Base-by-base conservation (phyloP, 148 eudicot species). In the Spergularia bocconei region DNA sequence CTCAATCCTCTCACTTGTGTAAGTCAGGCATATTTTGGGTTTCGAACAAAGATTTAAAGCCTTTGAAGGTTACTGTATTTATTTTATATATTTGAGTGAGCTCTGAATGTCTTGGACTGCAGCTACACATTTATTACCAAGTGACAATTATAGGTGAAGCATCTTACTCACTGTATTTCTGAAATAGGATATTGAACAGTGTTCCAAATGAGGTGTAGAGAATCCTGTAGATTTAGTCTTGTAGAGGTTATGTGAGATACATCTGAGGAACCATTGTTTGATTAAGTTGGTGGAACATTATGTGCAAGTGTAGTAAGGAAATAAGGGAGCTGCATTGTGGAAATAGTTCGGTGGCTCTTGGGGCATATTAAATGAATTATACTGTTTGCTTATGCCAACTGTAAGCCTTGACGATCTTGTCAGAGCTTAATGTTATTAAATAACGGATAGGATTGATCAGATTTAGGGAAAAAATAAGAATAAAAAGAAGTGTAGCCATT, bases 1-100 rank as follows among this genome's bases (percentile, higher is more conserved):
- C 92, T 95, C 81, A 92, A 92, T 78, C 98, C 97, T 72, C 72
- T 92, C 74, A 83, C 96, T 63, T 95, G 93, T 87, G 98, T 95
- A 90, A 92, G 97, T 87, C 75, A 38, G 63, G 13, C 25, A 55
- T 16, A 33, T 64, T 57, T 38, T 61, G 56, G 51, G 21, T 48
- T 23, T 10, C 14, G 11, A 69, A 48, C 50, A n/a, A 48, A 70
- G 13, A 53, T 21, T 21, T 7, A 11, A 51, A 21, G 21, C 2
- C 23, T 48, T 69, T 47, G 15, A 58, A 68, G 51, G 38, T 15
- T 63, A n/a, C n/a, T n/a, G n/a, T 41, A 69, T 23, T 53, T 33
- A 48, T 54, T 16, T 41, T 47, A 16, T 3, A 67, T 64, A 13
- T 60, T 20, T 67, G 44, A 41, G 20, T 33, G 72, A 65, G 23